Base-by-base conservation (phyloP, 805 yeast species). In the Osmozyma mogii region DNA sequence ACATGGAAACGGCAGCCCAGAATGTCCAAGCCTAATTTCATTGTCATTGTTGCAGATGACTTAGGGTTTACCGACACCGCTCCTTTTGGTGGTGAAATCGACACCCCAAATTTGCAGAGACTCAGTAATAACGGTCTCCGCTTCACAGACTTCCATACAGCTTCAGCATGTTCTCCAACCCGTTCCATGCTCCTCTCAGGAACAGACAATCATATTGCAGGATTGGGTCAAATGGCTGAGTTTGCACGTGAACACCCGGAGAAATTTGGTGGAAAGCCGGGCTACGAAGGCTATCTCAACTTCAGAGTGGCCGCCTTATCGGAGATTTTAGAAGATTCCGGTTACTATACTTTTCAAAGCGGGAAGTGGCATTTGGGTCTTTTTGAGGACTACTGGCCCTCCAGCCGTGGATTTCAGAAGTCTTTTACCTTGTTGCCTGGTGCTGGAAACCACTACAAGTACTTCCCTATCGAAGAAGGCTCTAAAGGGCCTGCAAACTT, bases 331-430 rank as follows among this genome's bases (percentile, higher is more conserved):
- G 44, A 64, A 14, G 71, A 70, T 14, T 47, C 47, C 8, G 75
- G 71, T 4, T 73, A 73, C 44, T 60, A 61, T 31, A 73, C 74
- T 3, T 61, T 68, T 27, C 48, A 70, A 16, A 59, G 75, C 9
- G 82, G 80, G 10, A 75, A 75, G 42, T 74, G 80, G 79, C 80
- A 75, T 46, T 46, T 75, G 24, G 80, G 80, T 5, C 45, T 67
- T 10, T 42, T 54, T 1, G 52, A 56, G 7, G 68, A 68, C n/a
- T 56, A 62, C 27, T 65, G 72, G 65, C 77, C 77, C 3, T 43
- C 49, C 5, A 49, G 55, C 11, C 45, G 75, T 32, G 78, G 78
- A 1, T 72, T 70, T 45, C 69, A 70, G 32, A 58, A 61, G 29
- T 54, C 71, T 1, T 72, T 68, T 40, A 56, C 72, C 4, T 47